Evolutionary conservation across 192 early-diverging fungal genomes (phyloP), one percentile per base, ranked within the genome.

Genomic region (Coemansia sp.): DNA sequence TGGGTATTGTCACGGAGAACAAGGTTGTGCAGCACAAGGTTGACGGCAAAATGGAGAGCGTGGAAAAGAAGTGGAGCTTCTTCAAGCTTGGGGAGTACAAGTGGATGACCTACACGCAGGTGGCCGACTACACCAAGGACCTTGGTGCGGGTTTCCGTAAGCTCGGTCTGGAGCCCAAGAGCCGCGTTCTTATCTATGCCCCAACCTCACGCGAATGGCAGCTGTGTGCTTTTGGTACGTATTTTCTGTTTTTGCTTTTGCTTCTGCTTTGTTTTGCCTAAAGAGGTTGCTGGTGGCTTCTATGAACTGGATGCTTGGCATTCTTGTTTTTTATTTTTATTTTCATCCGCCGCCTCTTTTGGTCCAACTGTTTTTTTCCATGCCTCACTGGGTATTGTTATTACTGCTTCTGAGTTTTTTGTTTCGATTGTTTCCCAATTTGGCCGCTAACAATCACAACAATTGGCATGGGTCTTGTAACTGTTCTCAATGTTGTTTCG

Each of bases 51-150:
- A 64, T 73, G 44, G 74, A 74, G 65, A 88, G 79, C 47, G 88
- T 91, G 67, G 89, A 75, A 63, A 98, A 98, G 77, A 89, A 74
- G 57, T 98, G 94, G 94, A 94, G 88, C 75, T 96, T 85, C 83
- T 93, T 92, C 80, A 91, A 96, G 84, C 85, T 96, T 58, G 86
- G 89, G 39, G 80, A 73, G 56, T 82, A 82, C 71, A 82, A 76
- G 64, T 82, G 79, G 79, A 73, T 82, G 74, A 68, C 67, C n/a
- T 82, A 82, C 68, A 43, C n/a, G 18, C 50, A 82, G 67, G 44
- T 64, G 13, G 53, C 67, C 45, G 74, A 76, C 10, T 71, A 49
- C 61, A 74, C 74, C 9, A 74, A 67, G 38, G 60, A 67, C 45
- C 66, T 82, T 3, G 79, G 79, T 37, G 62, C 74, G 11, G 79